These are phyloP conservation scores for Penicillium sp. DNA, from an alignment of 2,329 filamentous ascomycete genomes.

Conservation along the genomic window DNA sequence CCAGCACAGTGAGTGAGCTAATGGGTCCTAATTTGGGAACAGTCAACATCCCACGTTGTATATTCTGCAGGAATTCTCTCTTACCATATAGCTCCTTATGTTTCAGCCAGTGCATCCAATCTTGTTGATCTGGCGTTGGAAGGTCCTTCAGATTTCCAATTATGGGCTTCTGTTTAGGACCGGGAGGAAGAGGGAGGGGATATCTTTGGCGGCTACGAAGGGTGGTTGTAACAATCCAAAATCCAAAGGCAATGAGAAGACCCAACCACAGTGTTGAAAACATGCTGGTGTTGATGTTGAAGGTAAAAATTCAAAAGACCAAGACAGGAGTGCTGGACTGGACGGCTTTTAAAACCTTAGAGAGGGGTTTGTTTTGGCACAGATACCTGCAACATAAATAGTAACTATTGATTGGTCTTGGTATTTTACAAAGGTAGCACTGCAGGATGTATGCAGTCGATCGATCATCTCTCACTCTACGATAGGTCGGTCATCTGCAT, in stretches of 20 bases:
- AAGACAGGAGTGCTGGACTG: background rate
- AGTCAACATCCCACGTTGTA: background rate
- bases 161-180: slow-evolving; percentile 48
- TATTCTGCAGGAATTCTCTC: background rate
- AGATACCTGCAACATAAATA: background rate
- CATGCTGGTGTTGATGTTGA: background rate
- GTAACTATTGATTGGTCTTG: background rate
- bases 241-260: background rate
- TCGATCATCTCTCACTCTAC: background rate
- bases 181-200: slow-evolving; percentile 44
- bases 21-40: slow-evolving; percentile 26
- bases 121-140: slow-evolving; percentile 37
- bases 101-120: slow-evolving; percentile 43
- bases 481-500: background rate
- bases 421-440: background rate
- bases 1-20: slow-evolving; percentile 35
- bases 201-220: background rate
- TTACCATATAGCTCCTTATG: slow-evolving; percentile 41
- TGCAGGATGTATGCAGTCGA: background rate
- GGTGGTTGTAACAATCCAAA: background rate
- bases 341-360: too few relatives aligned
- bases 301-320: background rate
- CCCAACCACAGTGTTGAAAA: background rate
- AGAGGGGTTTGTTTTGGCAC: background rate
- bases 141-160: slow-evolving; percentile 52